These are phyloP conservation scores for Gracilaria gracilis DNA, from an alignment of 23 red algal genomes.

Conservation along the genomic window DNA sequence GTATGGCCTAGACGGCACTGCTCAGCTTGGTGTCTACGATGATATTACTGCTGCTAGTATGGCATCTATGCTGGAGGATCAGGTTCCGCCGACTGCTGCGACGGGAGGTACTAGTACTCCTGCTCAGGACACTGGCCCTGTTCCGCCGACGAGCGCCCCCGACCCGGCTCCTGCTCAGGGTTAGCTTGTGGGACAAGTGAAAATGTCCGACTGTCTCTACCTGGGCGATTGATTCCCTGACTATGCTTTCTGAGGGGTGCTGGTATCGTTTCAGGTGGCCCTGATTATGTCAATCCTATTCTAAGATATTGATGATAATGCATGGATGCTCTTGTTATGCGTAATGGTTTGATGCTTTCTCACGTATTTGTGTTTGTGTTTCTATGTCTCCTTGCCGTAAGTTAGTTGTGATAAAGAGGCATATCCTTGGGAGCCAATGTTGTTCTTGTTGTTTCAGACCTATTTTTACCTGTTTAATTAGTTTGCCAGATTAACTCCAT, in stretches of 20 bases:
- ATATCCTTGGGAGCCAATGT: neutral
- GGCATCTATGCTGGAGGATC: constrained; percentile 51
- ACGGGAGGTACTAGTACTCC: neutral
- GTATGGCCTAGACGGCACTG: constrained; percentile 27
- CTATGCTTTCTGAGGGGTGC: neutral
- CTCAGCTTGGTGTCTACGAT: constrained; percentile 72
- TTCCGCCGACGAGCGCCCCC: neutral
- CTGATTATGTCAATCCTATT: neutral
- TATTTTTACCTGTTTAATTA: neutral
- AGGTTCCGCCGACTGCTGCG: constrained; percentile 9
- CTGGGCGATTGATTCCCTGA: neutral
- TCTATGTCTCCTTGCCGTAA: neutral
- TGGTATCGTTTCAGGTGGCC: neutral
- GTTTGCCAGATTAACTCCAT: neutral
- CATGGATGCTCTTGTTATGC: neutral
- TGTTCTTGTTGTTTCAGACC: neutral
- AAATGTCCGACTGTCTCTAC: neutral
- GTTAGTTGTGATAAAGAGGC: neutral
- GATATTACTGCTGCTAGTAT: constrained; percentile 59
- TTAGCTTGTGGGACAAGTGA: neutral
- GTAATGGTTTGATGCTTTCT: neutral
- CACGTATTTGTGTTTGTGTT: neutral
- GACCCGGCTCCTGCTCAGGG: constrained; percentile 13
- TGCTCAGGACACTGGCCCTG: neutral
- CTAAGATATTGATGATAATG: neutral